phyloP scores from a whole-genome alignment of 176 grass and related monocot species.

The Lolium rigidum region DNA sequence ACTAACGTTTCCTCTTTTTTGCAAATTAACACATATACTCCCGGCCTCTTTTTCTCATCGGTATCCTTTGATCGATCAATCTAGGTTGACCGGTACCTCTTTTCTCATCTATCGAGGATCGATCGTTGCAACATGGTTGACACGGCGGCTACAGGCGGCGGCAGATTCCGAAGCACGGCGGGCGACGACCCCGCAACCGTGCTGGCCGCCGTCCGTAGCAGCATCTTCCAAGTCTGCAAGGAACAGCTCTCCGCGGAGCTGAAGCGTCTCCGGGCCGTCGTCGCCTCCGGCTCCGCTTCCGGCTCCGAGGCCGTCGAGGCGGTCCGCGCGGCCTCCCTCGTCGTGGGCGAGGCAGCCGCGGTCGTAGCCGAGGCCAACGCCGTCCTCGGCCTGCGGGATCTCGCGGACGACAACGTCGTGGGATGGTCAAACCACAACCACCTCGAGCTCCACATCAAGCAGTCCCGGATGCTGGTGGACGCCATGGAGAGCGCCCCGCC shows the following conservation, averaged over 20 bases:
- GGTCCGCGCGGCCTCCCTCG: neutral
- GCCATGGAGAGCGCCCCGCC: neutral
- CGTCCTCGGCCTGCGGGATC: neutral
- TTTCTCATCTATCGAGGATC: too few relatives aligned
- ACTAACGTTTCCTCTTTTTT: too few relatives aligned
- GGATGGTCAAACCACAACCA: neutral
- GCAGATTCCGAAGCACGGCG: neutral
- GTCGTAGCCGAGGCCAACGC: neutral
- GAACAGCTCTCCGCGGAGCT: neutral
- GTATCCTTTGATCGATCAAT: too few relatives aligned
- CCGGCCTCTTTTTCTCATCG: too few relatives aligned
- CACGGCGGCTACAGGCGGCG: neutral
- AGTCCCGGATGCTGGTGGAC: neutral
- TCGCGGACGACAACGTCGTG: neutral
- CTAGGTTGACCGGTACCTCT: too few relatives aligned
- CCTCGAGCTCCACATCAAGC: neutral
- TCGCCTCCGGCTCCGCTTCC: neutral
- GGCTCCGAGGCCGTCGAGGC: neutral
- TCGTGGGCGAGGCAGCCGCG: neutral
- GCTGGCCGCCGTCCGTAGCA: neutral
- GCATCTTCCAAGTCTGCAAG: neutral
- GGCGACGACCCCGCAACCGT: rapidly evolving
- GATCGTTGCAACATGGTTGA: too few relatives aligned
- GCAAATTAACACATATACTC: too few relatives aligned
- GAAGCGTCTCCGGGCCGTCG: neutral